Evolutionary conservation across 2,329 filamentous ascomycete genomes (phyloP).

Genomic region (Dendrostoma leiphaemia): DNA sequence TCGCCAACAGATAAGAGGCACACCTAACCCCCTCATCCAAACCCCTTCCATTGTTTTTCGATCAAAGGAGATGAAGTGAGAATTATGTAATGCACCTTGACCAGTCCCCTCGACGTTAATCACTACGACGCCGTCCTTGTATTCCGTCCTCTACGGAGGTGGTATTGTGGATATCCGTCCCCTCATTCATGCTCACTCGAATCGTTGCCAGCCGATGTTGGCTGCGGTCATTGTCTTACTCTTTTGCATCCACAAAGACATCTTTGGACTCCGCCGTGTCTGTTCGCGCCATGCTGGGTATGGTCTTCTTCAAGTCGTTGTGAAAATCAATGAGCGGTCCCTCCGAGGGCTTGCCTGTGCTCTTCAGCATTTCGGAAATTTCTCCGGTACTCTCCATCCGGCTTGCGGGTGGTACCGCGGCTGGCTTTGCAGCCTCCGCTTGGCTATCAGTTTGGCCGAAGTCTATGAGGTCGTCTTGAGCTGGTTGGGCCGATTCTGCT

Average conservation of each 20-base stretch:
- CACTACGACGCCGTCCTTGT: not conserved
- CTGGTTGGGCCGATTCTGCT: constrained; percentile 12
- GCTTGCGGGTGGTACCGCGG: constrained; percentile 6
- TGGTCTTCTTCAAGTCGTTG: constrained; percentile 48
- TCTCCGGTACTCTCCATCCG: constrained; percentile 30
- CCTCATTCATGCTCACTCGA: not conserved
- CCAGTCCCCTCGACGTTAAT: not conserved
- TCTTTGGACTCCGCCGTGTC: constrained; percentile 36
- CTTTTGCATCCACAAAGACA: constrained; percentile 38
- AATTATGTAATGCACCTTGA: not conserved
- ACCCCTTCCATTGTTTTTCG: not conserved
- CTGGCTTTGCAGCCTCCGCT: constrained; percentile 9
- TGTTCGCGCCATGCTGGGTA: constrained; percentile 38
- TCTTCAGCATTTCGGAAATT: constrained; percentile 42
- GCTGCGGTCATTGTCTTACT: constrained; percentile 16
- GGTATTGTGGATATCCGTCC: not conserved
- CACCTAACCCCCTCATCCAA: no score
- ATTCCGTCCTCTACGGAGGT: constrained; percentile 3
- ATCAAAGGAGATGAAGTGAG: not conserved
- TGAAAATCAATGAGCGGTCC: constrained; percentile 57
- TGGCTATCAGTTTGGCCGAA: constrained; percentile 45
- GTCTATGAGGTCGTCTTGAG: constrained; percentile 51
- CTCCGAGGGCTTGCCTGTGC: constrained; percentile 43
- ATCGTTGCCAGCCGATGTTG: not conserved
- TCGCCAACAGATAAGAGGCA: not conserved